Base-by-base conservation (phyloP, 768 basidiomycete genomes). In the Lentinula boryana region DNA sequence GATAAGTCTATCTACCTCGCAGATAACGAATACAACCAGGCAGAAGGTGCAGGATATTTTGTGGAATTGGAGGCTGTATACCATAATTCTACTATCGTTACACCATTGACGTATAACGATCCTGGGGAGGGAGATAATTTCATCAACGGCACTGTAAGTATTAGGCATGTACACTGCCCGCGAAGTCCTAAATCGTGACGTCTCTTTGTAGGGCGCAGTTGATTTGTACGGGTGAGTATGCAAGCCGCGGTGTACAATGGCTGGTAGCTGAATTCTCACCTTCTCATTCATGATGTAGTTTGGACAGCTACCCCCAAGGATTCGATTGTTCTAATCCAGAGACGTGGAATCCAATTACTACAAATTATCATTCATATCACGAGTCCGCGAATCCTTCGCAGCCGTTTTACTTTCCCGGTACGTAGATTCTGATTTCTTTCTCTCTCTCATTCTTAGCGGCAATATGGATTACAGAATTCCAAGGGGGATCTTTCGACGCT, bases 291-390 rank as follows among this genome's bases (percentile, higher is more conserved):
- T 35, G 18, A 53, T 41, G 60, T 56, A 82, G 83, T 15, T 67
- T 86, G 61, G 91, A 91, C 66, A 80, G 83, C 0, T 92, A 92
- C 62, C 89, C 89, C 1, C 89, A 92, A 76, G 76, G 80, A 0
- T 93, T 91, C 65, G 91, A 93, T 66, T 93, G 91, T 68, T 89
- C 89, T 0, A 80, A 88, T 62, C 89, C 91, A 2, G 74, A 75
- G 1, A 68, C 63, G 0, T 93, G 91, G 92, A 80, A 68, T 12
- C 81, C 81, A 2, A 81, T 93, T n/a, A 75, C 75, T 0, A 81
- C 82, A 1, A 82, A 79, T 63, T 91, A 91, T 66, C 79, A 86
- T 58, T 68, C 73, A 15, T 93, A 91, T 64, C 91, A 92, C 67
- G 68, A 68, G 13, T 57, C 71, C 10, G 81, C 71, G 18, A 75